Evolutionary conservation across 768 basidiomycete genomes (phyloP).

Genomic region (Lentinula guzmanii): DNA sequence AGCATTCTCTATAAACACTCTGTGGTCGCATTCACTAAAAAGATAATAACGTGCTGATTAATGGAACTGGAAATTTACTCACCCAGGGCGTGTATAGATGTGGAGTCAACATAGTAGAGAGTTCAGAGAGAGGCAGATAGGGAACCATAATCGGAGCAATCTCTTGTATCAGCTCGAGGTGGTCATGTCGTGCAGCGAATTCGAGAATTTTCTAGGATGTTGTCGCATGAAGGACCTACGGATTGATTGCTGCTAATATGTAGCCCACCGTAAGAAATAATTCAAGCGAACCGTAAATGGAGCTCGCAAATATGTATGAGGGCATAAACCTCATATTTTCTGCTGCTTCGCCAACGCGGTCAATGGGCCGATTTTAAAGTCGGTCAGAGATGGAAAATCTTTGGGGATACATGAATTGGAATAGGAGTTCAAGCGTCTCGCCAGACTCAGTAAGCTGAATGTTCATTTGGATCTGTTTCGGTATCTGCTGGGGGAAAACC

Average conservation of each 20-base stretch:
- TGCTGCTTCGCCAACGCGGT: background rate
- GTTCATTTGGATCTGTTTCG: background rate
- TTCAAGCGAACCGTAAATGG: background rate
- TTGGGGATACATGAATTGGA: conserved; percentile 4
- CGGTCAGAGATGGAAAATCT: background rate
- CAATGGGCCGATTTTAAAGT: background rate
- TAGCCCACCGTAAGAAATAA: background rate
- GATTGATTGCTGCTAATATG: background rate
- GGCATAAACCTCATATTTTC: conserved; percentile 7
- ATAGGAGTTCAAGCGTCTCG: conserved; percentile 1
- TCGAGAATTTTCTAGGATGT: background rate
- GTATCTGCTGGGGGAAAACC: background rate
- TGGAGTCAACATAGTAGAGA: background rate
- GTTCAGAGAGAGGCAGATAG: background rate
- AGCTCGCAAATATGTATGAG: conserved; percentile 1
- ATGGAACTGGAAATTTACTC: background rate
- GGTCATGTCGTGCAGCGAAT: background rate
- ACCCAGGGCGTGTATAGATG: background rate
- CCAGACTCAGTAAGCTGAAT: conserved; percentile 1
- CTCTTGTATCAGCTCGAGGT: background rate
- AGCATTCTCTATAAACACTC: background rate
- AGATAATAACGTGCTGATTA: background rate
- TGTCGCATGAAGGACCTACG: background rate
- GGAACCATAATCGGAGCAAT: background rate
- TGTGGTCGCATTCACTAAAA: background rate